Base-by-base conservation (phyloP, 208 protist genomes). In the Crithidia brevicula region DNA sequence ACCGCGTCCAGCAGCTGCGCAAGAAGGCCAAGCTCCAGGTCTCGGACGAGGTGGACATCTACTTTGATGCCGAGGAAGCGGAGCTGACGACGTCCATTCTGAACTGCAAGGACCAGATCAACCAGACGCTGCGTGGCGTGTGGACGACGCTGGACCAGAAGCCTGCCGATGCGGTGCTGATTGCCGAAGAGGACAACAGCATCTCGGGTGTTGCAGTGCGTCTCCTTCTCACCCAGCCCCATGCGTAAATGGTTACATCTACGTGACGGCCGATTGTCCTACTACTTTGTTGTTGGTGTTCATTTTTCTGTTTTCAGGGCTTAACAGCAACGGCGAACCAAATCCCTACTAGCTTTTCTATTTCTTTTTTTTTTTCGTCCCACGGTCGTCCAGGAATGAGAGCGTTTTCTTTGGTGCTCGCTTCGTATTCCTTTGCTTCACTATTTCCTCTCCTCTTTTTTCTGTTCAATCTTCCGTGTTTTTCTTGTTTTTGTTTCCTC, bases 1-100 rank as follows among this genome's bases (percentile, higher is more conserved):
- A 95, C 62, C 92, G 92, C 20, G 88, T 99, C 13, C 98, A 99
- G 88, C 92, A 98, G 83, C 79, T 99, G 31, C 93, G 98, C 74
- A 99, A 99, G 84, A 94, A 97, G 88, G 95, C 93, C 4, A 82
- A 82, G 33, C 83, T 98, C 23, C 20, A 66, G 47, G 65, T 94
- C 15, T 86, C 85, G 5, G 91, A 97, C 67, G 22, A 68, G 23
- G 69, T 96, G 6, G 68, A 86, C 25, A 77, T 97, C 11, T 96
- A 90, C 85, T 96, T 88, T 58, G 71, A 83, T 50, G 64, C 74
- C 31, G 88, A 93, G 52, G 89, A 95, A 22, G 77, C 81, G 4
- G 91, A 93, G 23, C 77, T 96, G n/a, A 79, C 73, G 52, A 73
- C 56, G 20, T 94, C 88, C n/a, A 83, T 96, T 54, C 31, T 85